A percentile compares a stretch with the other conserved stretches of the same genome.
Conservation (phyloP, 495 filamentous ascomycete genomes). For the Penicillium bovifimosum region DNA sequence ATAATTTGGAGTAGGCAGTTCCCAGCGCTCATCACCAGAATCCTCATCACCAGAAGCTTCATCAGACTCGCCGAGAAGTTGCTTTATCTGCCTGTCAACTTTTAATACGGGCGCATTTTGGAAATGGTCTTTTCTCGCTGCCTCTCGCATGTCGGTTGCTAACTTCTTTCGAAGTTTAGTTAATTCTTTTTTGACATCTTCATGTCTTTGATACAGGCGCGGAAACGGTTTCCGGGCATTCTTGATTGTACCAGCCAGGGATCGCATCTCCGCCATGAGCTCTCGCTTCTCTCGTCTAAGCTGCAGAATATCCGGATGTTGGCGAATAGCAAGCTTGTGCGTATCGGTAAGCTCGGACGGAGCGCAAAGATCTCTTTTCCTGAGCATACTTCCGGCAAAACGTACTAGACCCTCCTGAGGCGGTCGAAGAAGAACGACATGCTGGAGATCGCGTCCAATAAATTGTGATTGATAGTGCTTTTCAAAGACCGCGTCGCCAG, state of each 20-base stretch:
- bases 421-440: slow-evolving; percentile 26
- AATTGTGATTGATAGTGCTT: slow-evolving; percentile 28
- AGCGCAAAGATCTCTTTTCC: slow-evolving; percentile 20
- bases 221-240: slow-evolving; percentile 19
- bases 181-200: slow-evolving; percentile 18
- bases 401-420: slow-evolving; percentile 19
- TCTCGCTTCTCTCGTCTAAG: slow-evolving; percentile 27
- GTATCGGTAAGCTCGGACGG: slow-evolving; percentile 23
- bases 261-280: slow-evolving; percentile 25
- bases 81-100: slow-evolving; percentile 25
- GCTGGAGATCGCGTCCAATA: slow-evolving; percentile 21
- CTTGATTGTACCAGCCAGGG: slow-evolving; percentile 22
- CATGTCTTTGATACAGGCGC: slow-evolving; percentile 23
- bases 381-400: slow-evolving; percentile 19
- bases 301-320: slow-evolving; percentile 20
- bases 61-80: slow-evolving; percentile 19
- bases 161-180: slow-evolving; percentile 22
- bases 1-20: slow-evolving; percentile 19
- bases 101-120: slow-evolving; percentile 20
- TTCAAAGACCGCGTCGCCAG: slow-evolving; percentile 25
- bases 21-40: neutral
- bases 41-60: slow-evolving; percentile 15
- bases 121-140: slow-evolving; percentile 30
- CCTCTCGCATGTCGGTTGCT: slow-evolving; percentile 17
- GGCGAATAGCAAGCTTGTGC: slow-evolving; percentile 21